Base-by-base conservation (phyloP, 23 red algal genomes). In the Gracilaria domingensis region DNA sequence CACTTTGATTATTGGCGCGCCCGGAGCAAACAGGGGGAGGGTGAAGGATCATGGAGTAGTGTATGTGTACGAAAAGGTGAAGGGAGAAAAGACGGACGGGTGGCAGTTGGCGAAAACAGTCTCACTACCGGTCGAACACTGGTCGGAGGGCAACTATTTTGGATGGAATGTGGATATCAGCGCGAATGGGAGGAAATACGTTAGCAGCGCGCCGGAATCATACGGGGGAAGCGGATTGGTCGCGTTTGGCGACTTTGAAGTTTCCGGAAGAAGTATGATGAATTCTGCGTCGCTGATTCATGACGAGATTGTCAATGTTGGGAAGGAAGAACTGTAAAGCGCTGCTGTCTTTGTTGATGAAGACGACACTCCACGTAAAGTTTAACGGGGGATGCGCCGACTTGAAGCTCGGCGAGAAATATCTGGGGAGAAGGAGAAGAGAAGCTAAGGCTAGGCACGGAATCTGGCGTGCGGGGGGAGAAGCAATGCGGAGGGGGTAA, bases 1-100 rank as follows among this genome's bases (percentile, higher is more conserved):
- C 53, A 83, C 78, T 73, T 50, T 95, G 34, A 75, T 72, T 20
- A 40, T 95, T 18, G 92, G 92, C 8, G 83, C 82, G 8, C 92
- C 92, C 12, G 92, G 92, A 13, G 92, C 75, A 4, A 91, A 91
- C n/a, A 13, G 30, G 11, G 72, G 57, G 14, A 29, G 20, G 53
- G 12, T 28, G 57, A 81, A 51, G 57, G 87, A 91, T 48, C 75
- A 81, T 38, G 87, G 87, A n/a, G n/a, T 81, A 9, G 56, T 81
- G 75, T 71, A 81, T 53, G 39, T 91, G 44, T 91, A 91, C 75
- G 83, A 87, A 50, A 56, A 83, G 57, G 44, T 83, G 36, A 33
- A 44, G 57, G 80, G 80, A 45, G 61, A 24, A 32, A 59, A 56
- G 53, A 23, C 42, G 3, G 60, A 30, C 25, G 45, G 36, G 36